Evolutionary conservation across 2,329 filamentous ascomycete species (phyloP).

Genomic region (Xylariales sp.): DNA sequence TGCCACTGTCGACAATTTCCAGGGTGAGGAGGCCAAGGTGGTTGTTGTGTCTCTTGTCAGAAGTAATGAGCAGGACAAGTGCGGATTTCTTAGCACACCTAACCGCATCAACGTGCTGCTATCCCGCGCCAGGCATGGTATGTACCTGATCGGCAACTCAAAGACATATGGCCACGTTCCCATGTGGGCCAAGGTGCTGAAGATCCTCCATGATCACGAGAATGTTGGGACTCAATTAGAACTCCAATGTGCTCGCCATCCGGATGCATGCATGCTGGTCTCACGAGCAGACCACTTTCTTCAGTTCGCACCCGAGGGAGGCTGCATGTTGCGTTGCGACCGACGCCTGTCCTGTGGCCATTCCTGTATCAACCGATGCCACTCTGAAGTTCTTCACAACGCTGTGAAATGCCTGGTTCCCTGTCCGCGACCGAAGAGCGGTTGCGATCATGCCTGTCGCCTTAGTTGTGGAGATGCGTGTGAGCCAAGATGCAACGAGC

Average conservation of each 20-base stretch:
- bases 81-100: slow-evolving; percentile 61
- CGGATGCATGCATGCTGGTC: slow-evolving; percentile 54
- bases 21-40: slow-evolving; percentile 71
- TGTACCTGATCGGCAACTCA: slow-evolving; percentile 67
- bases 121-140: slow-evolving; percentile 61
- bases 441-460: slow-evolving; percentile 41
- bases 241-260: slow-evolving; percentile 60
- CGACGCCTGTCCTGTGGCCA: slow-evolving; percentile 45
- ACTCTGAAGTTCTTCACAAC: slow-evolving; percentile 42
- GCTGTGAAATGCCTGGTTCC: slow-evolving; percentile 40
- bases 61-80: slow-evolving; percentile 54
- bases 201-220: slow-evolving; percentile 39
- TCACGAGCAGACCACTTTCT: slow-evolving; percentile 53
- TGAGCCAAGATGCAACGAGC: slow-evolving; percentile 29
- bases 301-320: slow-evolving; percentile 55
- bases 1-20: slow-evolving; percentile 71
- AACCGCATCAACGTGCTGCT: slow-evolving; percentile 69
- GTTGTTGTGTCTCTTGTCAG: slow-evolving; percentile 67
- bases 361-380: slow-evolving; percentile 39
- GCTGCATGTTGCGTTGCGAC: slow-evolving; percentile 50
- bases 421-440: slow-evolving; percentile 35
- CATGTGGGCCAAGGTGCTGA: slow-evolving; percentile 61
- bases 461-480: slow-evolving; percentile 39
- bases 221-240: slow-evolving; percentile 48
- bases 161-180: slow-evolving; percentile 48